Conservation (phyloP, 495 filamentous ascomycete species). For the Parathielavia hyrcaniae region DNA sequence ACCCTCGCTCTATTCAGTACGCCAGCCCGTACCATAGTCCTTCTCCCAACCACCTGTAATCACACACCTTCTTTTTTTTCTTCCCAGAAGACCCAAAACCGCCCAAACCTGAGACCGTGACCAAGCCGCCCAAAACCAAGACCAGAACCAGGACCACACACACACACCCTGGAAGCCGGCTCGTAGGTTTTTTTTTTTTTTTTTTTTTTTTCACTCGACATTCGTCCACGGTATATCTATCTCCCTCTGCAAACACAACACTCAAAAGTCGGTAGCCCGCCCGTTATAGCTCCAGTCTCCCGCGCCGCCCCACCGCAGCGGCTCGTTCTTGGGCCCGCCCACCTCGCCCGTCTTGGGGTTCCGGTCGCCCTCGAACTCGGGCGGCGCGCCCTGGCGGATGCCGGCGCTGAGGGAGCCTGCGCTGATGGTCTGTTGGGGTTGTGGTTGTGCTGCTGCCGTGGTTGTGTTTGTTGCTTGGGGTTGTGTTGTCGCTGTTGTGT, state of each 20-base stretch:
- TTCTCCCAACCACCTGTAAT: too few relatives aligned
- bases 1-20: too few relatives aligned
- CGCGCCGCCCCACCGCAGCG: conserved; percentile 70
- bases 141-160: neutral
- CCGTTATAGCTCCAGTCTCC: conserved; percentile 97
- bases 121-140: neutral
- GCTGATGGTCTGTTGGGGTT: neutral
- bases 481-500: neutral
- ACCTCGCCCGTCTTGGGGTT: conserved; percentile 97
- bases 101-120: too few relatives aligned
- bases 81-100: too few relatives aligned
- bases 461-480: neutral
- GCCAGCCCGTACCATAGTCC: too few relatives aligned
- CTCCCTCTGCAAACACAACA: too few relatives aligned
- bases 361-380: conserved; percentile 88
- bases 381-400: conserved; percentile 57
- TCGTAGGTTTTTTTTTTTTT: too few relatives aligned
- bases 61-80: too few relatives aligned
- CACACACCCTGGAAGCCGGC: too few relatives aligned
- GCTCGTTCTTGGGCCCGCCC: conserved; percentile 96
- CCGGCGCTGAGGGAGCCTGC: conserved; percentile 34
- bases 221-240: too few relatives aligned
- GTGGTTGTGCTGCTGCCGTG: neutral
- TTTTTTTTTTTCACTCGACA: too few relatives aligned
- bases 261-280: conserved; percentile 91